phyloP scores from a whole-genome alignment of 306 rosid genomes.

The Castanea mollissima region DNA sequence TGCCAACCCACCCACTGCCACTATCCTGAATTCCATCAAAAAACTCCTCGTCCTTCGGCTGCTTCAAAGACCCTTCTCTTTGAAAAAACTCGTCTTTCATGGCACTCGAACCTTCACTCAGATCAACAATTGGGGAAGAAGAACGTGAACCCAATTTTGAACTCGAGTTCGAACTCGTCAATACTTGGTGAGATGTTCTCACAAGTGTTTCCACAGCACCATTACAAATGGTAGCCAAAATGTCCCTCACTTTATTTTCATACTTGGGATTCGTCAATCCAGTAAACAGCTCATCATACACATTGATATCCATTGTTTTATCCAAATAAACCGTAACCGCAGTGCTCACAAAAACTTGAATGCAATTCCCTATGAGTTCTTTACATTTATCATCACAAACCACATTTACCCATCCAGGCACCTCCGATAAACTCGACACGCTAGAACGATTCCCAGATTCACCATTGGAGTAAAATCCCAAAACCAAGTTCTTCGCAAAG shows the following conservation, averaged over 20 bases:
- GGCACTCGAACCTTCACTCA: constrained; percentile 20
- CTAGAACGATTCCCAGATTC: constrained; percentile 13
- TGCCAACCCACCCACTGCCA: constrained; percentile 56
- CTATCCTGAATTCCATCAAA: constrained; percentile 28
- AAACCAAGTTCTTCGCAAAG: constrained; percentile 80
- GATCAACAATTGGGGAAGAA: constrained; percentile 28
- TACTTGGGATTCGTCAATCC: constrained; percentile 84
- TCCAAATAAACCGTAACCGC: constrained; percentile 85
- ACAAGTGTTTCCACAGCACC: constrained; percentile 89
- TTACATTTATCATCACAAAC: constrained; percentile 50
- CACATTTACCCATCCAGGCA: constrained; percentile 54
- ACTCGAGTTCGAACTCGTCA: constrained; percentile 37
- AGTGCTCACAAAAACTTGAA: constrained; percentile 74
- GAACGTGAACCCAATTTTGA: constrained; percentile 20
- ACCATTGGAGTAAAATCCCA: constrained; percentile 45
- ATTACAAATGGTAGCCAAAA: constrained; percentile 67
- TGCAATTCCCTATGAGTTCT: constrained; percentile 52
- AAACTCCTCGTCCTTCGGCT: constrained; percentile 23
- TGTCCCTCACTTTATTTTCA: constrained; percentile 52
- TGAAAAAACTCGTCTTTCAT: constrained; percentile 26
- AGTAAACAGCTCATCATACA: constrained; percentile 63
- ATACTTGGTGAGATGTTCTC: constrained; percentile 75
- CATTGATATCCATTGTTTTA: constrained; percentile 73
- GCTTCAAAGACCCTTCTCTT: constrained; percentile 35
- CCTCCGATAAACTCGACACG: constrained; percentile 24